Evolutionary conservation across 345 rosid genomes (phyloP).

Genomic region (Punica granatum): DNA sequence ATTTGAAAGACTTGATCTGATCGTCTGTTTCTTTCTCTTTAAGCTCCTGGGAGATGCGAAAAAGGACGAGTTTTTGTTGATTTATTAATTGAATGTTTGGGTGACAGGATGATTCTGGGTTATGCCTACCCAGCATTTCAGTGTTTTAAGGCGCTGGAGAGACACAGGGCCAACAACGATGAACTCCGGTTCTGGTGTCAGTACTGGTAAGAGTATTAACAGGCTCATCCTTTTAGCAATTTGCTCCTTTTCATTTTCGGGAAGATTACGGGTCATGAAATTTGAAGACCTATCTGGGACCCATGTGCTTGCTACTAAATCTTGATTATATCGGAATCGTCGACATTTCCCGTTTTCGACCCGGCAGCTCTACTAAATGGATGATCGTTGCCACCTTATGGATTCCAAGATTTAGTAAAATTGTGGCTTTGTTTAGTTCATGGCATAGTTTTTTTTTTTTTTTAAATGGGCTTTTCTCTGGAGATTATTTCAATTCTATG

Average conservation of each 20-base stretch:
- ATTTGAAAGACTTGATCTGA: not conserved
- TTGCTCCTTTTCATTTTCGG: too few relatives aligned
- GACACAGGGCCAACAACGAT: constrained; percentile 8
- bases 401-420: too few relatives aligned
- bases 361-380: too few relatives aligned
- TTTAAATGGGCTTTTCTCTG: too few relatives aligned
- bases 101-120: constrained; percentile 18
- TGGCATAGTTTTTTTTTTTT: too few relatives aligned
- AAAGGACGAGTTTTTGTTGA: not conserved
- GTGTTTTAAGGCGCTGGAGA: constrained; percentile 22
- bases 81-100: not conserved
- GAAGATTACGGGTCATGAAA: not conserved
- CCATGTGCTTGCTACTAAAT: too few relatives aligned
- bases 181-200: constrained; percentile 30
- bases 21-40: not conserved
- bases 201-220: constrained; percentile 14
- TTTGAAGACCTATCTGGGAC: too few relatives aligned
- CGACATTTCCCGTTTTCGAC: too few relatives aligned
- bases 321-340: too few relatives aligned
- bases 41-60: not conserved
- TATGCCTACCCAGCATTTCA: constrained; percentile 23
- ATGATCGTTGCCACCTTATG: too few relatives aligned
- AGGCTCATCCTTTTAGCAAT: not conserved
- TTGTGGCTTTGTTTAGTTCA: too few relatives aligned
- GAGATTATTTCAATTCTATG: not conserved